Conservation (phyloP, 2,329 filamentous ascomycete genomes). For the Beauveria australis region DNA sequence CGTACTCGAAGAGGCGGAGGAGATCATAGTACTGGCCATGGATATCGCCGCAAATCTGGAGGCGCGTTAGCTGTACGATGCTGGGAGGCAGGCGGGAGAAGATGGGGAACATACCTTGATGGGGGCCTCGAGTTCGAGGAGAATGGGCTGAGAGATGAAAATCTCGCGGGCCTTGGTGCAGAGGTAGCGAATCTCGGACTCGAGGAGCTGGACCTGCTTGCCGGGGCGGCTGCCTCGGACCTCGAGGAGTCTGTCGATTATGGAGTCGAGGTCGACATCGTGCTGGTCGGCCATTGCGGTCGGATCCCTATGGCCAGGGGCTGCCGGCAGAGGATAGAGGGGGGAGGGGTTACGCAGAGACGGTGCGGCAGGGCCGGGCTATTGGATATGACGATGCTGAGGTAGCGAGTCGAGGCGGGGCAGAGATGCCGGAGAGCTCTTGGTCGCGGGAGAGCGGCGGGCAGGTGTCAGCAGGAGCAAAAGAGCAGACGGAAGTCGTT, state of each 20-base stretch:
- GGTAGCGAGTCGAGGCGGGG: neutral
- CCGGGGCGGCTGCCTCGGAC: slow-evolving; percentile 95
- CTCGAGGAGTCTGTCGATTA: slow-evolving; percentile 97
- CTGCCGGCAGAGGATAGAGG: neutral
- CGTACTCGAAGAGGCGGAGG: slow-evolving; percentile 93
- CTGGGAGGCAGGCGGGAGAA: neutral
- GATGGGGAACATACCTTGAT: slow-evolving; percentile 70
- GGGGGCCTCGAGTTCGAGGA: slow-evolving; percentile 93
- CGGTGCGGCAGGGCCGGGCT: neutral
- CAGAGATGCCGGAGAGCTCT: neutral
- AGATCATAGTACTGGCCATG: slow-evolving; percentile 99
- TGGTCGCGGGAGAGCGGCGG: neutral
- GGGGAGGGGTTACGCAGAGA: neutral
- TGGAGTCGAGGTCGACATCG: slow-evolving; percentile 97
- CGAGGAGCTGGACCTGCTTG: slow-evolving; percentile 95
- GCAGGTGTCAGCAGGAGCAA: neutral
- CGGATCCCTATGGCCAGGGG: slow-evolving; percentile 3
- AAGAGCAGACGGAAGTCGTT: neutral
- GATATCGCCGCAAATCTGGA: slow-evolving; percentile 95
- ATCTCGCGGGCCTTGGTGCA: slow-evolving; percentile 99
- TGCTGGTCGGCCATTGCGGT: slow-evolving; percentile 53
- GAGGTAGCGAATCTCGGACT: slow-evolving; percentile 91
- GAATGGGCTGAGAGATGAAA: slow-evolving; percentile 97
- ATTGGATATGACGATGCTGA: neutral
- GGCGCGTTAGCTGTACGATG: neutral